A percentile compares a stretch with the other conserved stretches of the same genome.
phyloP scores from a whole-genome alignment of 805 yeast genomes.

The Ogataea dorogensis region DNA sequence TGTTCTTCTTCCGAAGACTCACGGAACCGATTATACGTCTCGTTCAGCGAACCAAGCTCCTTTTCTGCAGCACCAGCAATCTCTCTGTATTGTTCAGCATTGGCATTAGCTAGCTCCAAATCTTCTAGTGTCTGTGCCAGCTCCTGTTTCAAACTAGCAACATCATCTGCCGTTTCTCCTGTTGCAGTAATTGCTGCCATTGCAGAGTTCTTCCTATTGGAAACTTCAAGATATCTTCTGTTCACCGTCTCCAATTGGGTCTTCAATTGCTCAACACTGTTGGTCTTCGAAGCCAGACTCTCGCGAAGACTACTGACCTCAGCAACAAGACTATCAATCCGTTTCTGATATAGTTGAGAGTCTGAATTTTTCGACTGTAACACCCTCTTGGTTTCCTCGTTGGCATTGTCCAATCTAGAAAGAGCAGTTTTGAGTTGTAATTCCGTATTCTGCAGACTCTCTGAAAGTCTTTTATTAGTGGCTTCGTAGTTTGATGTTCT shows the following conservation, averaged over 20 bases:
- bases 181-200: slow-evolving; percentile 27
- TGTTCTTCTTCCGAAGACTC: slow-evolving; percentile 26
- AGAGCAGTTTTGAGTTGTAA: slow-evolving; percentile 43
- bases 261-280: slow-evolving; percentile 39
- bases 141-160: slow-evolving; percentile 30
- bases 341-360: slow-evolving; percentile 54
- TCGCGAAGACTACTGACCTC: slow-evolving; percentile 44
- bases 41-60: slow-evolving; percentile 54
- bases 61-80: slow-evolving; percentile 67
- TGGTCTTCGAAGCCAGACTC: slow-evolving; percentile 41
- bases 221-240: slow-evolving; percentile 30
- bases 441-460: slow-evolving; percentile 51
- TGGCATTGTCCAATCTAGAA: slow-evolving; percentile 45
- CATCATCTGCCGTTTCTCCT: slow-evolving; percentile 23
- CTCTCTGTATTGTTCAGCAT: slow-evolving; percentile 57
- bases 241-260: slow-evolving; percentile 36
- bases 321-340: slow-evolving; percentile 52
- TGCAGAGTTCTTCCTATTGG: slow-evolving; percentile 29
- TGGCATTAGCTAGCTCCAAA: slow-evolving; percentile 54
- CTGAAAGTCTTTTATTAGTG: slow-evolving; percentile 46
- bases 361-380: slow-evolving; percentile 57
- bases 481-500: slow-evolving; percentile 53
- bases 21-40: slow-evolving; percentile 50
- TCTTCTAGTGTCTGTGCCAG: slow-evolving; percentile 47
- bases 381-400: slow-evolving; percentile 50